phyloP scores from a whole-genome alignment of 306 rosid genomes.

The Casuarina cunninghamiana region DNA sequence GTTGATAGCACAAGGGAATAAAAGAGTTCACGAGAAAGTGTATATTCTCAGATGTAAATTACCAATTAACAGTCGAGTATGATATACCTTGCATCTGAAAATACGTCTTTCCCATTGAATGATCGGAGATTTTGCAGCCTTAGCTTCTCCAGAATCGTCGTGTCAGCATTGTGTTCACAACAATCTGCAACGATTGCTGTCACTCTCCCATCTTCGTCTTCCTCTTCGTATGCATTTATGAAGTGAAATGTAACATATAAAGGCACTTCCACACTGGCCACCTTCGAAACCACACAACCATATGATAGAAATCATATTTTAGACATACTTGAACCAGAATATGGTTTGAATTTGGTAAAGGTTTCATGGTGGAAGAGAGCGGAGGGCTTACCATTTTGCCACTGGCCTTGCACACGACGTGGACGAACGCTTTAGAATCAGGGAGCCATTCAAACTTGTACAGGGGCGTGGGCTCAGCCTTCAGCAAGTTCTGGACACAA shows the following conservation, averaged over 20 bases:
- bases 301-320: background rate
- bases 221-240: constrained; percentile 74
- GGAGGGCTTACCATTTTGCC: constrained; percentile 63
- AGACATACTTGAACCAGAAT: background rate
- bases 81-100: constrained; percentile 82
- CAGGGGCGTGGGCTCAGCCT: constrained; percentile 82
- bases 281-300: too few relatives aligned
- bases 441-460: constrained; percentile 55
- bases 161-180: constrained; percentile 76
- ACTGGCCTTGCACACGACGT: constrained; percentile 80
- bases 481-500: constrained; percentile 79
- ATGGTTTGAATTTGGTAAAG: too few relatives aligned
- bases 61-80: background rate
- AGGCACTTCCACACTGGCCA: constrained; percentile 66
- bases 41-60: background rate
- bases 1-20: background rate
- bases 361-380: background rate
- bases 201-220: constrained; percentile 48
- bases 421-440: constrained; percentile 49
- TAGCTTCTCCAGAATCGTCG: too few relatives aligned
- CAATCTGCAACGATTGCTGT: constrained; percentile 69
- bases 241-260: constrained; percentile 78
- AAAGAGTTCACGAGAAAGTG: background rate
- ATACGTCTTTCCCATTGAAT: constrained; percentile 46
- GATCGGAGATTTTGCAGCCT: too few relatives aligned